Base-by-base conservation (phyloP, 768 basidiomycete genomes). In the Suillus hirtellus region DNA sequence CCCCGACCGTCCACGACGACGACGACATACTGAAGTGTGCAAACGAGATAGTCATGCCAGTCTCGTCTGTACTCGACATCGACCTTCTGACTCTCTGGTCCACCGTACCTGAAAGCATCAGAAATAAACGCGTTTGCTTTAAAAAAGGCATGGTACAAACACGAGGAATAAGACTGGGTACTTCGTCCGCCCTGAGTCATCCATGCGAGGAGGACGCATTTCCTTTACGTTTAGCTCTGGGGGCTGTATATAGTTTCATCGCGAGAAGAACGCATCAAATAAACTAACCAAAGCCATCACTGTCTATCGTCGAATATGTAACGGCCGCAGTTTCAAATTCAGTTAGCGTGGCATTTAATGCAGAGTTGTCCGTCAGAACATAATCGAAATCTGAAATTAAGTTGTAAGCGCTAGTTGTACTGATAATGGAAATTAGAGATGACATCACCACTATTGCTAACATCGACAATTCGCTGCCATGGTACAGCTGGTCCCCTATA, bases 161-260 rank as follows among this genome's bases (percentile, higher is more conserved):
- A 96, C 92, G 50, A 84, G 81, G 81, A 99, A 95, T 35, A 99
- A 79, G 24, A 98, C 95, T 1, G 97, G 93, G 71, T 99, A 99
- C 74, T 96, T 95, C 10, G 90, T 93, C 50, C 92, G 87, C n/a
- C 97, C 97, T 24, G 93, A 90, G 69, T 92, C 89, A 69, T 99
- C 97, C 88, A 99, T 92, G 63, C 85, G 82, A 4, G 95, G 94
- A 19, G 97, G 97, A 17, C 93, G 86, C 68, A 96, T 84, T 78
- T 98, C 96, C 70, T 91, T 83, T 61, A 92, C 91, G 74, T 97
- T 97, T 61, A 98, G 79, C 70, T 93, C 94, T 95, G 68, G 27
- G 64, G 62, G 56, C 64, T 61, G 59, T 27, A 62, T 70, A 64
- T 74, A 66, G 66, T 66, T 68, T 61, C 55, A 52, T 58, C 55